Evolutionary conservation across 768 basidiomycete species (phyloP).

Genomic region (Hebeloma cylindrosporum): DNA sequence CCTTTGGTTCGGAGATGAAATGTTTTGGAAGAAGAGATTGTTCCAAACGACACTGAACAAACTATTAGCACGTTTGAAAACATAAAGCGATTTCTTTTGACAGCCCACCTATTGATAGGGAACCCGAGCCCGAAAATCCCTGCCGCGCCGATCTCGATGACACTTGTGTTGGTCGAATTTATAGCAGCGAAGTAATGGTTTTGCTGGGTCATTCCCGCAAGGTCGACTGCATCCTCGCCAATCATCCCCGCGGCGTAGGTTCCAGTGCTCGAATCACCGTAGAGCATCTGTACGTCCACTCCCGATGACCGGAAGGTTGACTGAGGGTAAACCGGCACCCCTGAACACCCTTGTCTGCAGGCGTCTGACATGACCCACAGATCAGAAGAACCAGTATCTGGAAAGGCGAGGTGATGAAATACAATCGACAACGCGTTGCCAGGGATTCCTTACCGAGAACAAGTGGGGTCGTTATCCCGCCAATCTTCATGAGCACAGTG

Average conservation of each 20-base stretch:
- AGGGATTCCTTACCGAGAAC: conserved; percentile 51
- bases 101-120: conserved; percentile 61
- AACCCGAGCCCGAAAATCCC: conserved; percentile 80
- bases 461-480: conserved; percentile 50
- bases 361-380: conserved; percentile 68
- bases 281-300: conserved; percentile 50
- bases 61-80: background rate
- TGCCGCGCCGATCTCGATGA: conserved; percentile 52
- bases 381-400: conserved; percentile 80
- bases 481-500: conserved; percentile 58
- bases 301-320: conserved; percentile 46
- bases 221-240: conserved; percentile 54
- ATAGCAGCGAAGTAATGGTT: conserved; percentile 67
- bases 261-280: conserved; percentile 72
- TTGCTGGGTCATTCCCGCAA: conserved; percentile 51
- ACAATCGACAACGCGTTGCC: background rate
- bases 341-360: conserved; percentile 45
- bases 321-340: conserved; percentile 51
- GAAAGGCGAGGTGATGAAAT: background rate
- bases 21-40: conserved; percentile 30
- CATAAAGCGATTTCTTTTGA: background rate
- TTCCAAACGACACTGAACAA: conserved; percentile 47
- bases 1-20: background rate
- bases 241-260: conserved; percentile 67
- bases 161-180: conserved; percentile 65